Percentiles rank a stretch among this genome's conserved stretches.
These are phyloP conservation scores for Rhodotorula sp. DNA, from an alignment of 1,284 basidiomycete genomes.

Conservation along the genomic window DNA sequence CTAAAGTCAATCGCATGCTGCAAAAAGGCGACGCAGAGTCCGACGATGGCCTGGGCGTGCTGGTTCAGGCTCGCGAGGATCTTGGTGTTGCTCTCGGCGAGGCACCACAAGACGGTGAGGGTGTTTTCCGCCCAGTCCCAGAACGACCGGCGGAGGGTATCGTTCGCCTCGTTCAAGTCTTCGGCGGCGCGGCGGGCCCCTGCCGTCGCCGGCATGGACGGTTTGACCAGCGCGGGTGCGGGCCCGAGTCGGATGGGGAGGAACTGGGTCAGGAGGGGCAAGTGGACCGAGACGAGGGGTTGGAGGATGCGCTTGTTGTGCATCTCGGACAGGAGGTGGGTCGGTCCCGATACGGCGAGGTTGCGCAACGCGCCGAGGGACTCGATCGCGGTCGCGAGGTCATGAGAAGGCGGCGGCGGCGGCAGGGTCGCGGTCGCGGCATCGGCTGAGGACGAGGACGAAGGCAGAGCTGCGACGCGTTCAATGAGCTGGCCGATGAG, in stretches of 20 bases:
- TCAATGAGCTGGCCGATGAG: constrained; percentile 82
- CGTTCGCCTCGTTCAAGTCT: constrained; percentile 57
- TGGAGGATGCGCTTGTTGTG: constrained; percentile 88
- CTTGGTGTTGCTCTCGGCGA: constrained; percentile 65
- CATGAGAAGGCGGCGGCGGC: constrained; percentile 32
- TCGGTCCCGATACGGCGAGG: constrained; percentile 63
- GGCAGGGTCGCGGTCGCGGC: constrained; percentile 62
- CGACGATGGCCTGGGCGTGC: constrained; percentile 25
- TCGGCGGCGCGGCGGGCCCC: constrained; percentile 58
- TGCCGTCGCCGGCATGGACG: constrained; percentile 44
- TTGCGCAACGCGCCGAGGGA: constrained; percentile 83
- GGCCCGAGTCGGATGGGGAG: constrained; percentile 31
- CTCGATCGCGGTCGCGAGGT: constrained; percentile 78
- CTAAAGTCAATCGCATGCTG: constrained; percentile 10
- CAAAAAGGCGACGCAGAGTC: constrained; percentile 26
- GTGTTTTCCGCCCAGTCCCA: constrained; percentile 87
- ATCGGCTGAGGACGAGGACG: constrained; percentile 62
- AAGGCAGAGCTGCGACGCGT: constrained; percentile 68
- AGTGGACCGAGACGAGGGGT: constrained; percentile 55
- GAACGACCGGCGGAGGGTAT: constrained; percentile 64
- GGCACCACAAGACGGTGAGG: constrained; percentile 85
- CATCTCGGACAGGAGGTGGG: constrained; percentile 63
- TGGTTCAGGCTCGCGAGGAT: constrained; percentile 35
- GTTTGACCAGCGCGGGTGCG: constrained; percentile 14
- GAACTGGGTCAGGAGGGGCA: constrained; percentile 37